Conservation (phyloP, 2,329 filamentous ascomycete genomes). For the Aspergillus pseudotamarii region DNA sequence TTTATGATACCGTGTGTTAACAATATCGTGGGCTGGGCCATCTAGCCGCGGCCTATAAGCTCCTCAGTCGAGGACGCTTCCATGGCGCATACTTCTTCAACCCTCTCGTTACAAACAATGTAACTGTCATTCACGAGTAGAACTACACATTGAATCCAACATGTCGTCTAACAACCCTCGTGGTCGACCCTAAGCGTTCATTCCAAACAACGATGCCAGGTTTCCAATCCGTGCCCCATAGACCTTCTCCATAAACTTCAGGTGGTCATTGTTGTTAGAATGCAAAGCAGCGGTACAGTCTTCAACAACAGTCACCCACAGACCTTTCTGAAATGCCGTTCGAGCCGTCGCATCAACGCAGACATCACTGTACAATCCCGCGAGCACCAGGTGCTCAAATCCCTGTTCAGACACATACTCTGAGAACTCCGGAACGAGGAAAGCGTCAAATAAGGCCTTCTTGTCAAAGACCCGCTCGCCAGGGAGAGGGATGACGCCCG, state of each 20-base stretch:
- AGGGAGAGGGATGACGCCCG: neutral
- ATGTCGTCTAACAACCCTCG: too few species aligned
- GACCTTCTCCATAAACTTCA: neutral
- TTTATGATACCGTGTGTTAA: too few species aligned
- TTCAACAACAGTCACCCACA: neutral
- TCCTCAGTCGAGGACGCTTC: too few species aligned
- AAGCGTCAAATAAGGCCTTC: neutral
- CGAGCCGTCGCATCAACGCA: neutral
- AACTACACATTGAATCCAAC: too few species aligned
- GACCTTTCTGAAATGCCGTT: neutral
- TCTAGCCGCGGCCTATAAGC: too few species aligned
- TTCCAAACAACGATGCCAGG: too few species aligned
- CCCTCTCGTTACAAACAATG: too few species aligned
- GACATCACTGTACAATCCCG: neutral
- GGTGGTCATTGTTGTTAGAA: neutral
- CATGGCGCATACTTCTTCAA: too few species aligned
- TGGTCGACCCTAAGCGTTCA: too few species aligned
- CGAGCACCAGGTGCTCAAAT: neutral
- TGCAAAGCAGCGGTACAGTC: neutral
- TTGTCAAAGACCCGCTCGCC: neutral
- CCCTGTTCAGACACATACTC: neutral
- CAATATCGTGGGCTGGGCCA: too few species aligned
- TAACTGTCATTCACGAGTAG: too few species aligned
- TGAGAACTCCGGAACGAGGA: neutral
- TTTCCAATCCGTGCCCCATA: neutral